These are phyloP conservation scores for Lomentospora prolificans DNA, from an alignment of 2,329 filamentous ascomycete species.

Conservation along the genomic window DNA sequence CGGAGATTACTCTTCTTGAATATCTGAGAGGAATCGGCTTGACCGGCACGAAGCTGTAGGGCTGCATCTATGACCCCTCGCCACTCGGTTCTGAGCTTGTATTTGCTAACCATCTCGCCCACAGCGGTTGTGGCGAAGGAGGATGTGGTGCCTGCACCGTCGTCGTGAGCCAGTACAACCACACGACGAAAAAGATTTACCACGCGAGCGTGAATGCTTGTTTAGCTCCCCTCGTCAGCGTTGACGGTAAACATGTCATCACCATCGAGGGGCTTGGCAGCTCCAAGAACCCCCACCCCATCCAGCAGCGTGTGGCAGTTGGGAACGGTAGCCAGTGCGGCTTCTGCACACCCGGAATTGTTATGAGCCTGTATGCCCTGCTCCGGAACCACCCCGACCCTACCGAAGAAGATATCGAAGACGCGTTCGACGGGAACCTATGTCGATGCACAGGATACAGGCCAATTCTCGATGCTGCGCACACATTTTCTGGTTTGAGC, in stretches of 20 bases:
- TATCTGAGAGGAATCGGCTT: constrained; percentile 88
- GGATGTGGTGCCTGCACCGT: constrained; percentile 96
- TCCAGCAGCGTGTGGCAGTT: constrained; percentile 84
- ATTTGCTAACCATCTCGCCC: not conserved
- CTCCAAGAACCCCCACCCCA: constrained; percentile 74
- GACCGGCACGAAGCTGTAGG: constrained; percentile 82
- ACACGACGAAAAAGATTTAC: constrained; percentile 84
- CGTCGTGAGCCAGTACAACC: constrained; percentile 87
- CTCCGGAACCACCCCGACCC: constrained; percentile 75
- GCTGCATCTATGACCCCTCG: constrained; percentile 4
- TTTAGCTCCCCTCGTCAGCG: constrained; percentile 79
- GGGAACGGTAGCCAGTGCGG: constrained; percentile 86
- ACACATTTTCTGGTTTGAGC: constrained; percentile 53
- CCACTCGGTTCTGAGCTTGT: not conserved
- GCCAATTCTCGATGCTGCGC: constrained; percentile 87
- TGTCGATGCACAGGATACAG: constrained; percentile 94
- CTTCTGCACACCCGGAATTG: constrained; percentile 95
- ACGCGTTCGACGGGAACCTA: constrained; percentile 93
- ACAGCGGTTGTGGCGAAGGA: constrained; percentile 80
- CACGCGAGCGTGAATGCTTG: constrained; percentile 97
- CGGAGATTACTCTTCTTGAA: constrained; percentile 83
- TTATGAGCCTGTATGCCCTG: constrained; percentile 94
- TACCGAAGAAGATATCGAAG: constrained; percentile 75
- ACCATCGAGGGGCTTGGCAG: constrained; percentile 94
- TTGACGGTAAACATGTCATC: constrained; percentile 97